Evolutionary conservation across 129 eudicot genomes (phyloP).

Genomic region (Centella asiatica): DNA sequence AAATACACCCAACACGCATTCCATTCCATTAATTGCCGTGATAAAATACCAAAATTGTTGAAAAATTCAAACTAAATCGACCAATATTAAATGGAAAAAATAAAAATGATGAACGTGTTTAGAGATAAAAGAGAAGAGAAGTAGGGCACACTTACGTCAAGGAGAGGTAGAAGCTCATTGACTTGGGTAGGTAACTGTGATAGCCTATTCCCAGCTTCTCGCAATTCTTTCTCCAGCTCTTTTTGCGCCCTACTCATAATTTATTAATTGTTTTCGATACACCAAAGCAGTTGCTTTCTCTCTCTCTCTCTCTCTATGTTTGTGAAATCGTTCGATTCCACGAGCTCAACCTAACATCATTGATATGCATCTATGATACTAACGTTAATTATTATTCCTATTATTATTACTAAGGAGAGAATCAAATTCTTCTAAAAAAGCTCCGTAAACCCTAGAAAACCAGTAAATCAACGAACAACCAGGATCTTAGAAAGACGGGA

Average conservation of each 20-base stretch:
- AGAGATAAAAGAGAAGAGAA: not conserved
- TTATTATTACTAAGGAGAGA: too few relatives aligned
- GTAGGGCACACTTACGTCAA: constrained; percentile 47
- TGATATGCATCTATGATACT: not conserved
- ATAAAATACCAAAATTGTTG: not conserved
- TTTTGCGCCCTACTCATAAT: constrained; percentile 18
- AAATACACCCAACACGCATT: not conserved
- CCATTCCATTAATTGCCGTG: not conserved
- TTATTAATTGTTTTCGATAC: too few relatives aligned
- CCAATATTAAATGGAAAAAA: not conserved
- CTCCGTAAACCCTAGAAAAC: constrained; percentile 9
- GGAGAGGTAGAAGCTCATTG: constrained; percentile 59
- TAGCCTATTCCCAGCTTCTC: constrained; percentile 47
- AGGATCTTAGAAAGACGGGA: not conserved
- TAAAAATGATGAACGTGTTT: not conserved
- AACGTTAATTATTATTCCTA: too few relatives aligned
- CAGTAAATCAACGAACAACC: constrained; percentile 1
- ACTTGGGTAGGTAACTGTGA: constrained; percentile 38
- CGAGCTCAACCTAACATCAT: constrained; percentile 2
- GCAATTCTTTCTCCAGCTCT: constrained; percentile 52
- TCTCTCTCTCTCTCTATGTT: constrained; percentile 7
- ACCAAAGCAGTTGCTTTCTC: too few relatives aligned
- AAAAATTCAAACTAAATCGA: too few relatives aligned
- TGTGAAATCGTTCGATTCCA: not conserved
- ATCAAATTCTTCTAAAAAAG: not conserved